Evolutionary conservation across 2,329 filamentous ascomycete species (phyloP), one percentile per base, ranked within the genome.

Genomic region (Calycina herbarum): DNA sequence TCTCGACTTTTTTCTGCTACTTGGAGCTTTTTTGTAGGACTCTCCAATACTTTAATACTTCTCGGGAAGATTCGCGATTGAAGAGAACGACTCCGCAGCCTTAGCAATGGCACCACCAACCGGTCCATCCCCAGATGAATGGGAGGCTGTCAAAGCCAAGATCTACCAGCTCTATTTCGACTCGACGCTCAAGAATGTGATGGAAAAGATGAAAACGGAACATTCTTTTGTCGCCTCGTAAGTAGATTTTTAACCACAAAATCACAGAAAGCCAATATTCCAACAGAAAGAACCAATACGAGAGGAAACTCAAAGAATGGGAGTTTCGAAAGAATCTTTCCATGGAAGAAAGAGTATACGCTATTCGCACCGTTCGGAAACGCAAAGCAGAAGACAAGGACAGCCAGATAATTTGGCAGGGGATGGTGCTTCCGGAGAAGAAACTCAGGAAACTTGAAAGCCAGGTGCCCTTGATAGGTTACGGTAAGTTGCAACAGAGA

Each of bases 221-320:
- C 35, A 61, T 48, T n/a, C 20, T 17, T 61, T 61, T 45, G 24
- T 61, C 24, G 59, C 59, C 35, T 45, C 59, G 59, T 61, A 40
- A 61, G 59, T 61, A 20, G 20, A 20, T 20, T 20, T 20, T 20
- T 20, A 20, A 20, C 20, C 20, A 20, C 20, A 20, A 20, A 20
- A 20, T 20, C 20, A 20, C 20, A 20, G 20, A 20, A 20, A 13
- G 24, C 40, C 24, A 29, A 20, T 45, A 27, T 11, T 10, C 15
- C 5, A 17, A 4, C 10, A 45, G 40, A 2, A 45, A 17, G 40
- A 45, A 45, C 15, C 40, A 45, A 4, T 45, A 45, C 15, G 40
- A 45, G 17, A 45, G 40, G 4, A 45, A 45, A 45, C 40, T 45
- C 13, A 45, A 45, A 45, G 40, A 45, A 45, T 45, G 40, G 40